Percentiles rank a stretch among this genome's conserved stretches.
These are phyloP conservation scores for Paracoccidioides lutzii DNA, from an alignment of 2,329 filamentous ascomycete genomes.

Conservation along the genomic window DNA sequence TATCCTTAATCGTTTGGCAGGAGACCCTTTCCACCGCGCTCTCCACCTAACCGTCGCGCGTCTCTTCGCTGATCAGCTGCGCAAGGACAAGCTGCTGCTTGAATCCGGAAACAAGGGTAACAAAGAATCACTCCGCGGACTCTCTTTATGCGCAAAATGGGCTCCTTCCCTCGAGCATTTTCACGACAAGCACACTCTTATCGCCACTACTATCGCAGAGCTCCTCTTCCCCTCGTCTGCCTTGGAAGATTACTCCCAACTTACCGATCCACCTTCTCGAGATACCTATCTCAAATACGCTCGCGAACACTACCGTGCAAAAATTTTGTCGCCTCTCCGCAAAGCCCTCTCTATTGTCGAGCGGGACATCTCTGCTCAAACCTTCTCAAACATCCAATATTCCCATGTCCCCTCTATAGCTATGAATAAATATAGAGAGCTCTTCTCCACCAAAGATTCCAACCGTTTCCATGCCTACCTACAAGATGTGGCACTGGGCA, in stretches of 20 bases:
- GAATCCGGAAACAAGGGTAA: conserved; percentile 20
- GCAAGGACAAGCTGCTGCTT: conserved; percentile 34
- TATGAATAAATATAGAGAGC: conserved; percentile 40
- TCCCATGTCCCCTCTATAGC: conserved; percentile 44
- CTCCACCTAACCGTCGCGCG: conserved; percentile 43
- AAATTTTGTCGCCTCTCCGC: conserved; percentile 39
- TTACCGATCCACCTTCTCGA: conserved; percentile 21
- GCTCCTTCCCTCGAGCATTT: conserved; percentile 42
- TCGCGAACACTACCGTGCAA: conserved; percentile 42
- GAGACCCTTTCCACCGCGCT: conserved; percentile 37
- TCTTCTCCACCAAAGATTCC: conserved; percentile 41
- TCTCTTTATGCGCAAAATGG: conserved; percentile 50
- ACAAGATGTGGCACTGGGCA: conserved; percentile 36
- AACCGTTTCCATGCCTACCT: conserved; percentile 41
- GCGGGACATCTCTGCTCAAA: conserved; percentile 43
- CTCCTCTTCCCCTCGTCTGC: conserved; percentile 34
- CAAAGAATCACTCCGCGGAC: conserved; percentile 28
- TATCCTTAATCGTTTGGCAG: conserved; percentile 31
- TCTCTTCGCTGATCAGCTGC: conserved; percentile 45
- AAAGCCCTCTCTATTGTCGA: conserved; percentile 34
- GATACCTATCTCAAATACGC: conserved; percentile 42
- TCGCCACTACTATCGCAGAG: conserved; percentile 46
- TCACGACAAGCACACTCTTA: conserved; percentile 47
- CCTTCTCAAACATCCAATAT: conserved; percentile 44
- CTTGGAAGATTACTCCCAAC: conserved; percentile 9